These are phyloP conservation scores for Verbena officinalis DNA, from an alignment of 257 asterid species.

Conservation along the genomic window DNA sequence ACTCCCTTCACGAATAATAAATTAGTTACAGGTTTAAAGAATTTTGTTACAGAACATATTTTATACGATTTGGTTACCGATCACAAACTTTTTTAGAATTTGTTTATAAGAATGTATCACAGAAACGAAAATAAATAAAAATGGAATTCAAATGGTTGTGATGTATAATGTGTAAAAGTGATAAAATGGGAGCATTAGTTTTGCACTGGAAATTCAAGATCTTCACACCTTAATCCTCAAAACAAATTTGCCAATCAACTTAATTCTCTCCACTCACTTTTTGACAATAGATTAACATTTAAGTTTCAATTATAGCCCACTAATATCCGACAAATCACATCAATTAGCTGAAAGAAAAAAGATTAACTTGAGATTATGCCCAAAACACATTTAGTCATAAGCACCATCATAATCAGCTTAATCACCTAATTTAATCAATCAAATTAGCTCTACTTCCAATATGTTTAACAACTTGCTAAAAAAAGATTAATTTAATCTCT, in stretches of 20 bases:
- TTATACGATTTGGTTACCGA: too few relatives aligned
- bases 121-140: too few relatives aligned
- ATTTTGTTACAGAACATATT: too few relatives aligned
- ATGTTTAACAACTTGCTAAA: constrained; percentile 10
- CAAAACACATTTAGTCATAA: constrained; percentile 15
- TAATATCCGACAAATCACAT: constrained; percentile 55
- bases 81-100: too few relatives aligned
- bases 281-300: constrained; percentile 43
- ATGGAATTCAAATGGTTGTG: too few relatives aligned
- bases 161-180: too few relatives aligned
- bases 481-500: too few relatives aligned
- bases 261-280: constrained; percentile 29
- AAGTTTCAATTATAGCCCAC: constrained; percentile 53
- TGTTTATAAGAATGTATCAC: too few relatives aligned
- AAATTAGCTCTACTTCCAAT: constrained; percentile 18
- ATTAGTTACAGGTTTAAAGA: too few relatives aligned
- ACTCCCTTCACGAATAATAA: too few relatives aligned
- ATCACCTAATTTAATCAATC: constrained; percentile 36
- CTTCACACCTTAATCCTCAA: constrained; percentile 8
- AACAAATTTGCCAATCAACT: not conserved
- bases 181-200: constrained; percentile 18
- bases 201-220: constrained; percentile 28
- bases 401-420: constrained; percentile 29
- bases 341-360: constrained; percentile 36
- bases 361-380: constrained; percentile 28